Evolutionary conservation across 768 basidiomycete species (phyloP), one percentile per base, ranked within the genome.

Genomic region (Xerocomus potaroensis): DNA sequence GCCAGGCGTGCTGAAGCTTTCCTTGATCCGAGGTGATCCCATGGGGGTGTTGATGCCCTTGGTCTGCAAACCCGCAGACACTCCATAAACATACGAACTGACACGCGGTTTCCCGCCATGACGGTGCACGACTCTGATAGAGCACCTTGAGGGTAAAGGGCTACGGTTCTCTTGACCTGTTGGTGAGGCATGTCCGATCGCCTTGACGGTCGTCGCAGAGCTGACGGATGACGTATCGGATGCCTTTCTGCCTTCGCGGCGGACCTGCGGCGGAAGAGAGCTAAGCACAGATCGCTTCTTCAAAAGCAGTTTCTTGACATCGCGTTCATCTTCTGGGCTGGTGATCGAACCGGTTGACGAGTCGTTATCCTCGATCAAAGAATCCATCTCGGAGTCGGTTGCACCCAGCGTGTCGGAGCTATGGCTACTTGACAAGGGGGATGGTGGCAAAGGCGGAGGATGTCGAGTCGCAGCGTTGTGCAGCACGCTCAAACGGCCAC

Each of bases 311-410:
- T 61, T 62, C 31, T 54, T 37, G 23, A 55, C 47, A 30, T 55
- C 68, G 39, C 69, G 68, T 26, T 72, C 70, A 5, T 72, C 63
- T 37, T 79, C 79, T 18, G 79, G 78, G 48, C 75, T 79, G 33
- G 71, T 72, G 39, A 62, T 54, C 49, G 74, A 82, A 32, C 76
- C 79, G 11, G 60, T 65, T 24, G 79, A 80, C 11, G 80, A 82
- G 22, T 75, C 77, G 18, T 72, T 76, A 52, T 84, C 80, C 49
- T 84, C 81, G n/a, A 76, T 75, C 37, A 84, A 66, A 22, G 80
- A 83, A 47, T 74, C 78, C 57, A 81, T 70, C 41, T 84, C 84
- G 3, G 83, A 83, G 29, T 72, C 72, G 4, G 70, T 71, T 22
- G 73, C 68, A 27, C 71, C 77, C 37, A 70, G 41, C 33, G 70